Evolutionary conservation across 805 yeast genomes (phyloP).

Genomic region (Wickerhamomyces silvicola): DNA sequence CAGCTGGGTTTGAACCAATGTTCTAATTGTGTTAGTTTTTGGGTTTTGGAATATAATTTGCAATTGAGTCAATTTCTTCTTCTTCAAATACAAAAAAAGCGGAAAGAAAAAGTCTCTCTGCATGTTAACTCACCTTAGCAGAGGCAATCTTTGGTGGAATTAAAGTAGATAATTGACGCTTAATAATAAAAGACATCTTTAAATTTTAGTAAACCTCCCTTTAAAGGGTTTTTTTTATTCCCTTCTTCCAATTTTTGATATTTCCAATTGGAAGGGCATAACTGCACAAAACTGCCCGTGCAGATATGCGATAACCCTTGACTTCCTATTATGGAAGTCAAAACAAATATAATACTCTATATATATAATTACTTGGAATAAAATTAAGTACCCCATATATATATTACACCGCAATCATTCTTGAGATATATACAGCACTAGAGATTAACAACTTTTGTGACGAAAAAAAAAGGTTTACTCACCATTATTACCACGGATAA

Average conservation of each 20-base stretch:
- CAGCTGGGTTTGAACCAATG: slow-evolving; percentile 93
- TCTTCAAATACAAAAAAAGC: too few species aligned
- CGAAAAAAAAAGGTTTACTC: slow-evolving; percentile 26
- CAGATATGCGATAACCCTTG: slow-evolving; percentile 1
- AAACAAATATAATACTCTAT: neutral
- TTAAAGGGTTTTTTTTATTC: slow-evolving; percentile 5
- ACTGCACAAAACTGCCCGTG: neutral
- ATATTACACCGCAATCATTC: slow-evolving; percentile 5
- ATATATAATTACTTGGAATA: too few species aligned
- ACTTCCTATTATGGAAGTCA: slow-evolving; percentile 8
- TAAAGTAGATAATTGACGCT: slow-evolving; percentile 91
- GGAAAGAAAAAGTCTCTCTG: too few species aligned
- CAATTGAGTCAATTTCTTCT: too few species aligned
- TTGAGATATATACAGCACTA: slow-evolving; percentile 22
- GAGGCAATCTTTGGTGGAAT: slow-evolving; percentile 99
- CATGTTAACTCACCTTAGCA: slow-evolving; percentile 76
- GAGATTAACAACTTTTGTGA: neutral
- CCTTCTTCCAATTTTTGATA: slow-evolving; percentile 1
- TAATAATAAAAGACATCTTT: slow-evolving; percentile 74
- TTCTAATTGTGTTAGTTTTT: slow-evolving; percentile 42
- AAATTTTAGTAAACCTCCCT: neutral
- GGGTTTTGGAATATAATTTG: neutral
- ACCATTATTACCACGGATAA: slow-evolving; percentile 84
- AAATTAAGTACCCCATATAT: too few species aligned
- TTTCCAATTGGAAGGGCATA: slow-evolving; percentile 2